Evolutionary conservation across 202 grass and related monocot genomes (phyloP).

Genomic region (Setaria italica): DNA sequence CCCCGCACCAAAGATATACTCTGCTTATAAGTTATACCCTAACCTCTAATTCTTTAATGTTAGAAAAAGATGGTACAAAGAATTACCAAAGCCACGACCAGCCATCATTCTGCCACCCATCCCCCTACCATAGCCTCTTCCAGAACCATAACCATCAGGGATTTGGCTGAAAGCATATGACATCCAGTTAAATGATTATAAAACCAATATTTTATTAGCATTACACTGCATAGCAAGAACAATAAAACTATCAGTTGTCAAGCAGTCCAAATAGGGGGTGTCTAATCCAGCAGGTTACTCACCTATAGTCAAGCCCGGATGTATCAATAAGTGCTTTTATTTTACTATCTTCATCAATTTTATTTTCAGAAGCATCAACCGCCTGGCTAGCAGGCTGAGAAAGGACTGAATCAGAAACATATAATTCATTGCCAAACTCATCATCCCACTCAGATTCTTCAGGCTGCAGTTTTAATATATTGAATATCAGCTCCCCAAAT

Average conservation of each 20-base stretch:
- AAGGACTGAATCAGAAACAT: conserved; percentile 69
- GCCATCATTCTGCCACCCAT: conserved; percentile 84
- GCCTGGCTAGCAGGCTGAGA: conserved; percentile 62
- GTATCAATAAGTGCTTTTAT: conserved; percentile 92
- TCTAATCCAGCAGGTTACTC: conserved; percentile 42
- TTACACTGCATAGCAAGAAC: background rate
- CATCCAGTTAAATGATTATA: conserved; percentile 41
- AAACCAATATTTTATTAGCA: conserved; percentile 15
- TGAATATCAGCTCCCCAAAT: conserved; percentile 44
- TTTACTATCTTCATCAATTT: conserved; percentile 96
- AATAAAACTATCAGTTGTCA: conserved; percentile 25
- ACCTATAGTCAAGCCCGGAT: conserved; percentile 84
- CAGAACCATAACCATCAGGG: conserved; percentile 73
- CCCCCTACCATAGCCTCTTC: conserved; percentile 89
- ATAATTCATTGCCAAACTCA: conserved; percentile 93
- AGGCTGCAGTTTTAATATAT: conserved; percentile 71
- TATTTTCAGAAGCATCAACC: conserved; percentile 67
- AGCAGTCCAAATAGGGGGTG: background rate
- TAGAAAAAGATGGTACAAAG: conserved; percentile 8
- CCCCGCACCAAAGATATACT: background rate
- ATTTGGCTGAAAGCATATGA: conserved; percentile 70
- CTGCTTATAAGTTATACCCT: conserved; percentile 8
- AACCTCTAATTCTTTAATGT: conserved; percentile 30
- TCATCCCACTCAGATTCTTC: conserved; percentile 99
- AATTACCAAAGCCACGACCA: conserved; percentile 91